Base-by-base conservation (phyloP, 2,329 filamentous ascomycete species). In the Fusarium nurragi region DNA sequence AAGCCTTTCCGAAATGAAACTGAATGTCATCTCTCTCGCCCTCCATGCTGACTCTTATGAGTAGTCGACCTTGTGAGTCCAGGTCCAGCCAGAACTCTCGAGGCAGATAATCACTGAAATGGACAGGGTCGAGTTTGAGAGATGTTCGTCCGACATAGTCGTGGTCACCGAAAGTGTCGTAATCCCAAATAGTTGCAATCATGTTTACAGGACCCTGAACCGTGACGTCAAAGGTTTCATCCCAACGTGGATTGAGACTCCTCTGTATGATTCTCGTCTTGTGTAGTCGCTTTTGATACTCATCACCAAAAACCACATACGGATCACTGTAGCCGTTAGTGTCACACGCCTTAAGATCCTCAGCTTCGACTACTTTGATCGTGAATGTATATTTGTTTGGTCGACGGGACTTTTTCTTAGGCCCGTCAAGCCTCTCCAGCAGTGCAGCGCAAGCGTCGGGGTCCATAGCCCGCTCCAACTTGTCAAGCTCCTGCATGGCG, bases 341-440 rank as follows among this genome's bases (percentile, higher is more conserved):
- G 77, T 99, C 95, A 75, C 95, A 98, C n/a, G 95, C 93, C 78
- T 98, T 98, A 70, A 99, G 83, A 72, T 99, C 95, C 78, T 99
- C 95, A 10, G 92, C 95, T 78, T 99, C 95, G 23, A 99, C 94
- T 58, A 99, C 94, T 80, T 99, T 99, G 79, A 99, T 94, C 1
- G 95, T 98, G 78, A 99, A 99, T 53, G 97, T 94, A 75, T 97
- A 98, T 75, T 96, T 97, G 64, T 88, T 91, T 38, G 90, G 87
- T 71, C 88, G 90, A 70, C 88, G 88, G 54, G 79, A 74, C 61
- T 83, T 81, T 73, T 88, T 88, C 50, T 86, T 83, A 2, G 91
- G 89, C 10, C 92, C 92, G 23, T 92, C 87, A 63, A 90, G 83
- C 71, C 86, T 88, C 43, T 89, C 88, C 47, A 99, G 86, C 16